Evolutionary conservation across 345 rosid genomes (phyloP).

Genomic region (Eucalyptus caleyi): DNA sequence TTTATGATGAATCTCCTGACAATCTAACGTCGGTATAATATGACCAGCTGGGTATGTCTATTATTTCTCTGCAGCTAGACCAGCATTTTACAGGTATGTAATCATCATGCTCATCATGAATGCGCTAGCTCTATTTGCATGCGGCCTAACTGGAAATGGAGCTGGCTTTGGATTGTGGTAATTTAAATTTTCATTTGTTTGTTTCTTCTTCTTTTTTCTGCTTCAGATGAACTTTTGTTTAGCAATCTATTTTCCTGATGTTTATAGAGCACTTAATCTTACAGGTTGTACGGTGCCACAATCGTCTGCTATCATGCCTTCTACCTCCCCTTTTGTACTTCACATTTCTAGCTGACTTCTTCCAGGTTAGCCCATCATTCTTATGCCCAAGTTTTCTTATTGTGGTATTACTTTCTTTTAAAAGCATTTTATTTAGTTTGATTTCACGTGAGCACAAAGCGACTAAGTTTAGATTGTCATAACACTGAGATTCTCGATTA

Average conservation of each 20-base stretch:
- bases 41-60: not conserved
- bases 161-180: slow-evolving; percentile 77
- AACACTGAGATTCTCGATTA: not conserved
- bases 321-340: slow-evolving; percentile 68
- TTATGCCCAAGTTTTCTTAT: not conserved
- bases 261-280: not conserved
- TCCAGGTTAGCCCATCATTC: slow-evolving; percentile 41
- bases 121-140: slow-evolving; percentile 48
- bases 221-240: not conserved
- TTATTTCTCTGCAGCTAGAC: slow-evolving; percentile 53
- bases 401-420: not conserved
- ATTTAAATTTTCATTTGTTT: not conserved
- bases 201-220: not conserved
- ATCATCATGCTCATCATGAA: slow-evolving; percentile 55
- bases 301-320: slow-evolving; percentile 70
- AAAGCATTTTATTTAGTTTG: not conserved
- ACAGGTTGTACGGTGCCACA: slow-evolving; percentile 67
- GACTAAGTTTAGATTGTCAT: not conserved
- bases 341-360: slow-evolving; percentile 85
- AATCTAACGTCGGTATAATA: not conserved
- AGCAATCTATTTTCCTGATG: not conserved
- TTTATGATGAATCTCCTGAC: not conserved
- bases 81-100: slow-evolving; percentile 76
- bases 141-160: slow-evolving; percentile 48
- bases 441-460: not conserved